Evolutionary conservation across 2,329 filamentous ascomycete genomes (phyloP).

Genomic region (Microdochium nivale): DNA sequence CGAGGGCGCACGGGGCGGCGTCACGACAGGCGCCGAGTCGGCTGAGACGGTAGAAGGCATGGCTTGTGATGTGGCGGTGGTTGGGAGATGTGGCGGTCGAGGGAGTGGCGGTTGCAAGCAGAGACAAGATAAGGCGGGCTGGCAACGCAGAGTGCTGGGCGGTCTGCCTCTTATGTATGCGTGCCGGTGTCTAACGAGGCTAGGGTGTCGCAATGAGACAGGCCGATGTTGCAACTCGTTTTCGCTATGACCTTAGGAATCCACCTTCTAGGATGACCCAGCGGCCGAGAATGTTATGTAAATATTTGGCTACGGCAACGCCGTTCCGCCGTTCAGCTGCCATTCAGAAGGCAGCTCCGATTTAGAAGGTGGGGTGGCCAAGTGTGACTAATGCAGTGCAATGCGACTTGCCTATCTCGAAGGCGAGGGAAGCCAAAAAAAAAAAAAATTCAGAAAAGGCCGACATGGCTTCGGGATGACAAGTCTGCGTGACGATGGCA

Average conservation of each 20-base stretch:
- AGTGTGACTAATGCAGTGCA: neutral
- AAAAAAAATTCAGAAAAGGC: no score
- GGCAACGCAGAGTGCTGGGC: neutral
- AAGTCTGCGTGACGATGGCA: neutral
- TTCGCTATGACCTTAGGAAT: neutral
- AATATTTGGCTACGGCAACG: neutral
- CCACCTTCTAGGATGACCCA: neutral
- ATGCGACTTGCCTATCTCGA: no score
- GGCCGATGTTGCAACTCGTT: neutral
- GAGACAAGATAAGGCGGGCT: no score
- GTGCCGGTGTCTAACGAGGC: neutral
- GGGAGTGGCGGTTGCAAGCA: no score
- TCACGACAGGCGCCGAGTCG: conserved; percentile 46
- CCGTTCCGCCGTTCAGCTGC: neutral
- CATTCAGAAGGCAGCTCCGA: neutral
- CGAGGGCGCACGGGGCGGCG: conserved; percentile 63
- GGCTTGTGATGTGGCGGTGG: neutral
- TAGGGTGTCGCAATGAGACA: neutral
- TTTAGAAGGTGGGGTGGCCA: neutral
- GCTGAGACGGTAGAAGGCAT: conserved; percentile 19
- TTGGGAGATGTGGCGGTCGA: no score
- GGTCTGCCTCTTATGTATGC: neutral
- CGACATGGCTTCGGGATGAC: no score
- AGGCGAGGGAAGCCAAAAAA: no score
- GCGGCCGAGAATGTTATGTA: neutral